Percentiles rank a stretch among this genome's conserved stretches.
Evolutionary conservation across 208 protist genomes (phyloP).

Genomic region (Trypanosoma cruzi): DNA sequence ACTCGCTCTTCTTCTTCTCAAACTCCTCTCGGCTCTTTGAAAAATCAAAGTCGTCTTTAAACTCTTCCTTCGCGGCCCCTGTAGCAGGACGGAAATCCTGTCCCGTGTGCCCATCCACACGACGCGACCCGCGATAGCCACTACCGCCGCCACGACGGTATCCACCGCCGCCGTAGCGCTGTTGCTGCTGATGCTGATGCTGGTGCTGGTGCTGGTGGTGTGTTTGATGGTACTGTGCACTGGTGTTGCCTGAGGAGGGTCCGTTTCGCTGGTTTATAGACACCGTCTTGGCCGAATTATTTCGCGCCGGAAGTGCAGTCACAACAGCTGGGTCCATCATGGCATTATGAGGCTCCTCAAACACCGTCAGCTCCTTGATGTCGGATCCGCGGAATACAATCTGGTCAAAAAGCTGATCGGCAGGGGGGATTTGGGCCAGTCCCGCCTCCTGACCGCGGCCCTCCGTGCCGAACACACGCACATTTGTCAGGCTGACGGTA

Average conservation of each 20-base stretch:
- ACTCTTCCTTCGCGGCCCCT: constrained; percentile 70
- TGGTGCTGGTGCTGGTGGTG: constrained; percentile 37
- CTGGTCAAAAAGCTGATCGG: constrained; percentile 79
- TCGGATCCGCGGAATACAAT: constrained; percentile 91
- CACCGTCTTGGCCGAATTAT: constrained; percentile 18
- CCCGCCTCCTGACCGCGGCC: constrained; percentile 53
- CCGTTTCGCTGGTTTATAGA: constrained; percentile 5
- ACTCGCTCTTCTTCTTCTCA: constrained; percentile 91
- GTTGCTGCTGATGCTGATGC: constrained; percentile 30
- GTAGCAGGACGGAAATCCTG: constrained; percentile 74
- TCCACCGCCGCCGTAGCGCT: constrained; percentile 38
- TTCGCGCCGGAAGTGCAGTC: constrained; percentile 39
- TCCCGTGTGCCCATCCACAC: constrained; percentile 79
- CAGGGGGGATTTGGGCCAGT: constrained; percentile 57
- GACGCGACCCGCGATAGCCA: constrained; percentile 53
- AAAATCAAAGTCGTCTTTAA: constrained; percentile 93
- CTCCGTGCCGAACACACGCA: constrained; percentile 90
- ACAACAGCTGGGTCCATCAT: constrained; percentile 84
- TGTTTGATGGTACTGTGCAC: constrained; percentile 25
- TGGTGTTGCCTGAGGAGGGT: constrained; percentile 15
- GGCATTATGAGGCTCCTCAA: constrained; percentile 43
- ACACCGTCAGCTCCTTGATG: constrained; percentile 87
- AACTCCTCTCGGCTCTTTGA: constrained; percentile 84
- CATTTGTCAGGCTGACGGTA: constrained; percentile 87
- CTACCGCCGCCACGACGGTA: constrained; percentile 32